These are phyloP conservation scores for Solanum pinnatisectum DNA, from an alignment of 257 asterid species.

Conservation along the genomic window DNA sequence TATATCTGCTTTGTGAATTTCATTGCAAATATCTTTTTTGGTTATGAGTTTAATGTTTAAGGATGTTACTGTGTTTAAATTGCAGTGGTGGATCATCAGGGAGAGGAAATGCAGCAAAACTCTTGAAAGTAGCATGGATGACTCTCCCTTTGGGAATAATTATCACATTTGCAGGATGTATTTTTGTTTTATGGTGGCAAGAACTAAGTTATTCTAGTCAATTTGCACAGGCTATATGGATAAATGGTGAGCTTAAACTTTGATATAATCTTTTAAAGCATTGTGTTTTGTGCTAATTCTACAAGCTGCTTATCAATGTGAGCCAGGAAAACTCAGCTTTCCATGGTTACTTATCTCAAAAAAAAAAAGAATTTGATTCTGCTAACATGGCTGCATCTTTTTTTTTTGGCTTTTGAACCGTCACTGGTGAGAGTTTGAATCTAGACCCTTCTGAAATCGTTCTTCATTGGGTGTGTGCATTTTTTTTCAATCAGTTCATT, in stretches of 20 bases:
- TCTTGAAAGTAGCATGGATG: conserved; percentile 89
- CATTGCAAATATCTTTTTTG: background rate
- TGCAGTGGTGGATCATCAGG: conserved; percentile 59
- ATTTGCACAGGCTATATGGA: conserved; percentile 81
- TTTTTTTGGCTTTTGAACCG: background rate
- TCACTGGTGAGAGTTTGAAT: background rate
- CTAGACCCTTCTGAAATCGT: background rate
- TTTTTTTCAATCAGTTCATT: background rate
- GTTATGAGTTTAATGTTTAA: background rate
- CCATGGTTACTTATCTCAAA: background rate
- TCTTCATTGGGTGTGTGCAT: background rate
- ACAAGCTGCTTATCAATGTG: background rate
- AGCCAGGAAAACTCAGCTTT: background rate
- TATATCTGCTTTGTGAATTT: background rate
- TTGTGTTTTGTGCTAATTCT: background rate
- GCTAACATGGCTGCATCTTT: background rate
- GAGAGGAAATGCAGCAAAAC: conserved; percentile 48
- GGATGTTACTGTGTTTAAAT: background rate
- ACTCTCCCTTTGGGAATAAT: conserved; percentile 68
- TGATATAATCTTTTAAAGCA: background rate
- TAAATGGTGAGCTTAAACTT: conserved; percentile 45
- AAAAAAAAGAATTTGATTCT: background rate
- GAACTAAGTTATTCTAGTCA: conserved; percentile 55
- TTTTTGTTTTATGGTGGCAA: conserved; percentile 85
- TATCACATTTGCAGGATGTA: conserved; percentile 47